phyloP scores from a whole-genome alignment of 2,329 filamentous ascomycete species.

The Microdochium bolleyi region DNA sequence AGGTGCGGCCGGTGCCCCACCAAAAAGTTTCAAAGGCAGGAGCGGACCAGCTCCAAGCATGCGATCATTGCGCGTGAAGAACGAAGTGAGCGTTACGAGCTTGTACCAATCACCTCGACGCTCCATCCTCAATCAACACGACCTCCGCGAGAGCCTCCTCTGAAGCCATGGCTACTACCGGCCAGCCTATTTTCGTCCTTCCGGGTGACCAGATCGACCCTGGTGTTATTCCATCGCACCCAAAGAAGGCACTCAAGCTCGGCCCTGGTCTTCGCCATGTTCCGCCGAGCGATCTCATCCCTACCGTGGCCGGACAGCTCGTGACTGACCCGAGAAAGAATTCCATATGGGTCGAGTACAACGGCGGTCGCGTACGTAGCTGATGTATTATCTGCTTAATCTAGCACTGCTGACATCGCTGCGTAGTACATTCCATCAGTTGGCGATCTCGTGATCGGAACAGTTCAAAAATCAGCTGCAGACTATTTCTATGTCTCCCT shows the following conservation, averaged over 20 bases:
- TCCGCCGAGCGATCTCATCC: slow-evolving; percentile 64
- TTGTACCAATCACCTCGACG: neutral
- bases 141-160: neutral
- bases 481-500: slow-evolving; percentile 78
- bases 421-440: slow-evolving; percentile 65
- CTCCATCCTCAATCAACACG: neutral
- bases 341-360: slow-evolving; percentile 68
- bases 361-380: slow-evolving; percentile 55
- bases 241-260: slow-evolving; percentile 66
- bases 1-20: neutral
- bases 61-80: neutral
- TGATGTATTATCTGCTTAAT: neutral
- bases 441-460: slow-evolving; percentile 86
- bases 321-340: slow-evolving; percentile 65
- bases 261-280: slow-evolving; percentile 79
- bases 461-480: slow-evolving; percentile 64
- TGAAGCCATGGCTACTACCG: slow-evolving; percentile 36
- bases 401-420: slow-evolving; percentile 1
- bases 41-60: neutral
- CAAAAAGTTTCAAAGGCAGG: neutral
- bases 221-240: slow-evolving; percentile 57
- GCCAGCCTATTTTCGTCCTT: slow-evolving; percentile 59
- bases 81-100: too few species aligned
- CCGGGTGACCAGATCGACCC: slow-evolving; percentile 72
- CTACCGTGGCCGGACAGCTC: slow-evolving; percentile 60